These are phyloP conservation scores for Paraconiothyrium sp. DNA, from an alignment of 2,329 filamentous ascomycete species.

Conservation along the genomic window DNA sequence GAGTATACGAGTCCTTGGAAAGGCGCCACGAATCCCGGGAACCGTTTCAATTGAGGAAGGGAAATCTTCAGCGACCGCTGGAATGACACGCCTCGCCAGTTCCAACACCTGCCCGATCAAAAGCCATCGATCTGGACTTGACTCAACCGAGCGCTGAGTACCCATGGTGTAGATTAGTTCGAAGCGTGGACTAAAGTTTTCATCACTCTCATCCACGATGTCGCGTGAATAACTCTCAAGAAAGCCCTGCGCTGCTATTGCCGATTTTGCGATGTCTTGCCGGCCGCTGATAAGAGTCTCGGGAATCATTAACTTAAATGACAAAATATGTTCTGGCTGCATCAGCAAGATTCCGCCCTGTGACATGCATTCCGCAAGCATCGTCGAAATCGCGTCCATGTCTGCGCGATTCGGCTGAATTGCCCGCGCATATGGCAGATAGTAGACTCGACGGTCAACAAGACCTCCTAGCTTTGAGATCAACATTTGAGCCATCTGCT, in stretches of 20 bases:
- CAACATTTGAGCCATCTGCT: conserved; percentile 68
- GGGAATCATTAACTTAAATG: conserved; percentile 69
- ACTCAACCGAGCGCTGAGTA: conserved; percentile 59
- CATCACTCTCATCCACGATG: conserved; percentile 72
- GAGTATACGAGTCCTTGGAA: conserved; percentile 34
- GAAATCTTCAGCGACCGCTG: conserved; percentile 37
- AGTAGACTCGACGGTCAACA: conserved; percentile 62
- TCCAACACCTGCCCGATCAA: conserved; percentile 64
- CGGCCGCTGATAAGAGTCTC: conserved; percentile 56
- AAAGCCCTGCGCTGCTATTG: conserved; percentile 57
- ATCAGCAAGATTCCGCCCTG: conserved; percentile 66
- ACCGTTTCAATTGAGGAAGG: conserved; percentile 57
- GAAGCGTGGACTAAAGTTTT: conserved; percentile 68
- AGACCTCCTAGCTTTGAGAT: conserved; percentile 65
- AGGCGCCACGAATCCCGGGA: conserved; percentile 30
- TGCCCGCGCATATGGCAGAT: conserved; percentile 67
- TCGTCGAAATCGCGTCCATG: conserved; percentile 47
- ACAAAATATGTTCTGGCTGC: conserved; percentile 72
- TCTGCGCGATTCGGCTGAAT: conserved; percentile 46
- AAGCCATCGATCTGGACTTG: conserved; percentile 65
- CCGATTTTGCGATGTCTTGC: conserved; percentile 34
- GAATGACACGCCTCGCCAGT: conserved; percentile 50
- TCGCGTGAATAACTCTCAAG: conserved; percentile 60
- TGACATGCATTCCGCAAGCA: conserved; percentile 59
- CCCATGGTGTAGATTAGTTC: conserved; percentile 73